phyloP scores from a whole-genome alignment of 768 basidiomycete species.

The Trametes maxima region DNA sequence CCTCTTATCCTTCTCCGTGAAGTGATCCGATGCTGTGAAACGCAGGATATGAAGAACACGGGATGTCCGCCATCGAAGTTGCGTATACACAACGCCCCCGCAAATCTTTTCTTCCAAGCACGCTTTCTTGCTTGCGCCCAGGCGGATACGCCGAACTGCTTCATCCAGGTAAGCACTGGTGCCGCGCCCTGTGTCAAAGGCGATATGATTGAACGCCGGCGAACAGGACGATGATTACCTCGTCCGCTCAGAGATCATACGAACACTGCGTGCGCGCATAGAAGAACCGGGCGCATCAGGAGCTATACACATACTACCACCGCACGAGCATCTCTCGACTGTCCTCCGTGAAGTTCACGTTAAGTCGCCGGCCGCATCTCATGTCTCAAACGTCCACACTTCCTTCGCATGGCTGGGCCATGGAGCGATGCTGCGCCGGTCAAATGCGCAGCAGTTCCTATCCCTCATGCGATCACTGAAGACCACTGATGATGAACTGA shows the following conservation, averaged over 20 bases:
- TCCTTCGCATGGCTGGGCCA: conserved; percentile 71
- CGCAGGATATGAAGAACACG: conserved; percentile 41
- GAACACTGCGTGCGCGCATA: conserved; percentile 48
- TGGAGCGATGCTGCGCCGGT: conserved; percentile 54
- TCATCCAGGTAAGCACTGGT: conserved; percentile 53
- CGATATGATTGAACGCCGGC: background rate
- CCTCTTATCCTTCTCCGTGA: background rate
- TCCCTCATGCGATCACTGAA: conserved; percentile 47
- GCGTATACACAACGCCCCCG: conserved; percentile 56
- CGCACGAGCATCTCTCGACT: conserved; percentile 62
- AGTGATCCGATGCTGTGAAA: background rate
- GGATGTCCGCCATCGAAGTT: conserved; percentile 48
- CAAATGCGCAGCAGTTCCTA: conserved; percentile 49
- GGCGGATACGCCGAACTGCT: conserved; percentile 56
- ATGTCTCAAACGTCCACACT: conserved; percentile 45
- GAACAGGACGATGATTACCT: conserved; percentile 73
- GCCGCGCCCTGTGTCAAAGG: conserved; percentile 1
- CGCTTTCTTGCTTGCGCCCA: conserved; percentile 60
- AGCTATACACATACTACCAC: conserved; percentile 57
- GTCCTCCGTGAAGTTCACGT: conserved; percentile 48
- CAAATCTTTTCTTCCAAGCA: conserved; percentile 63
- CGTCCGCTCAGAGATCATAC: conserved; percentile 57
- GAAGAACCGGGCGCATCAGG: conserved; percentile 24
- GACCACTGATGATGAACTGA: conserved; percentile 49
- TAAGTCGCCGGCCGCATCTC: conserved; percentile 13